Evolutionary conservation across 768 basidiomycete genomes (phyloP), one percentile per base, ranked within the genome.

Genomic region (Suillus bovinus): DNA sequence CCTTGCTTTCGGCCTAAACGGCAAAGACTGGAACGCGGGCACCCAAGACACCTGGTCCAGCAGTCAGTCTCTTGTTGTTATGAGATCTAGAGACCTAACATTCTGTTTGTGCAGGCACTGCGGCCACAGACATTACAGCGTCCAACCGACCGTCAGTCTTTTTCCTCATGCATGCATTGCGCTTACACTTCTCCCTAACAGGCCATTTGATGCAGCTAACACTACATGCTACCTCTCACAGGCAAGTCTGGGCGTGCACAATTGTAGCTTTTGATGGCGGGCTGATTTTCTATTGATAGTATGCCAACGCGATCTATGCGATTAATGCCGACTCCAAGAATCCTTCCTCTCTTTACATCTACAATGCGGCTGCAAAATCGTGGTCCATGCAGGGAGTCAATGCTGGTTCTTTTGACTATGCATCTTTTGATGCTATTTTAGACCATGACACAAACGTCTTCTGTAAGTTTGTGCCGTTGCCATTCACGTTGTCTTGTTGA

Each of bases 381-480:
- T 96, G 95, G 95, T 84, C 90, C 4, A 89, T 83, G 3, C 95
- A 98, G 71, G 66, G 79, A 2, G 82, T 82, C 24, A 82, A 77
- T 6, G 67, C 81, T 0, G 82, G 81, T 39, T 74, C 74, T 59
- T 88, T 90, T 67, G 86, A 94, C 72, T 82, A 86, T 5, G 73
- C 80, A 2, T 83, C 84, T 22, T 89, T 87, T 68, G 81, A 79
- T 31, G 84, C 90, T 31, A 87, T 96, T 64, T 83, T 98, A 38
- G 95, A 98, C 77, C 95, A 96, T 66, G 95, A 98, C 74, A 98
- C 95, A 56, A 95, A 96, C 64, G 86, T 89, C 63, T 89, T 97
- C 77, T 95, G 89, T 90, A 73, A 66, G 81, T 75, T 39, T 13
- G 10, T 57, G 54, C 1, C 33, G 11, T 46, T 52, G 3, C 17